phyloP scores from a whole-genome alignment of 306 rosid genomes.

The Cicer bijugum region DNA sequence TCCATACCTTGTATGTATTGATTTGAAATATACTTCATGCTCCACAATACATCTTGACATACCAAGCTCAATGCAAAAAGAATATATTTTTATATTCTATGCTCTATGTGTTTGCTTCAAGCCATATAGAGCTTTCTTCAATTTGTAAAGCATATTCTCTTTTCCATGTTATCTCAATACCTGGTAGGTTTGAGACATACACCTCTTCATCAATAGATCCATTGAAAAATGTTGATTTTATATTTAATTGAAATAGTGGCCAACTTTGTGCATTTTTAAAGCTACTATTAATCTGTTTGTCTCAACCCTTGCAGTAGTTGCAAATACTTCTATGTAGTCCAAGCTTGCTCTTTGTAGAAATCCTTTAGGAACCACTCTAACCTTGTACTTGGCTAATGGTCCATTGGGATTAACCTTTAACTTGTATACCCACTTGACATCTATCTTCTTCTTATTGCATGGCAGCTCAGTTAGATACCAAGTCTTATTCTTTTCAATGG shows the following conservation, averaged over 20 bases:
- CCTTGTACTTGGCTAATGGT: background rate
- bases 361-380: background rate
- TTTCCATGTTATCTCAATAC: no score
- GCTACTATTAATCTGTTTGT: background rate
- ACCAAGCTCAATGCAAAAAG: background rate
- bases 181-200: background rate
- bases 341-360: background rate
- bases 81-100: no score
- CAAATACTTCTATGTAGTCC: no score
- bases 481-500: background rate
- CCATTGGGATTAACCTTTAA: background rate
- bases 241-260: no score
- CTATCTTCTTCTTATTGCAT: no score
- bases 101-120: background rate
- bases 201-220: background rate
- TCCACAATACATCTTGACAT: no score
- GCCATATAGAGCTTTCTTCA: background rate
- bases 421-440: background rate
- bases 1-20: no score
- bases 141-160: background rate
- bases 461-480: background rate
- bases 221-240: background rate
- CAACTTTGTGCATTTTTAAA: no score
- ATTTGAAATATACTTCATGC: no score
- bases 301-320: background rate